Conservation (phyloP, 805 yeast genomes). For the Spathaspora sp. region DNA sequence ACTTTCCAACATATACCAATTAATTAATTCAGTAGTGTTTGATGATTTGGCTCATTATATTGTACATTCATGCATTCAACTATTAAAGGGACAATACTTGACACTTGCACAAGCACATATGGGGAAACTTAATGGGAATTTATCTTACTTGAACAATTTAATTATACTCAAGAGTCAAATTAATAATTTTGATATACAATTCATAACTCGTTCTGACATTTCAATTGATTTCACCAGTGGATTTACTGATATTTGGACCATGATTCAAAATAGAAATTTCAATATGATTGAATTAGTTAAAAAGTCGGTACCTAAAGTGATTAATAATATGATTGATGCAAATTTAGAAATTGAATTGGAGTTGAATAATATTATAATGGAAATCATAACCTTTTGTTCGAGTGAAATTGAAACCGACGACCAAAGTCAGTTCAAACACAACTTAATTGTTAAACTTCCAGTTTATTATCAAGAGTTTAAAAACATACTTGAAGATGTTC, state of each 20-base stretch:
- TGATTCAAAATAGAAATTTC: conserved; percentile 41
- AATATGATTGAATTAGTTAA: conserved; percentile 51
- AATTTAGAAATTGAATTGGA: conserved; percentile 67
- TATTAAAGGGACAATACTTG: conserved; percentile 53
- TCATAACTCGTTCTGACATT: conserved; percentile 59
- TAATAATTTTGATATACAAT: conserved; percentile 74
- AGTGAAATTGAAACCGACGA: conserved; percentile 44
- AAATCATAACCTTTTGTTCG: conserved; percentile 53
- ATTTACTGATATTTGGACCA: conserved; percentile 42
- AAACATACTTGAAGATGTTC: conserved; percentile 55
- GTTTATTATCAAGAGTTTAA: conserved; percentile 49
- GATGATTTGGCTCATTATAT: conserved; percentile 87
- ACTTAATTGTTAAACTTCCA: conserved; percentile 54
- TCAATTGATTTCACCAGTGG: conserved; percentile 78
- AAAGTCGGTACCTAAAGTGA: conserved; percentile 74
- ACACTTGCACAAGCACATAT: conserved; percentile 40
- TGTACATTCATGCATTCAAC: conserved; percentile 69
- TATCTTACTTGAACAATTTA: conserved; percentile 71
- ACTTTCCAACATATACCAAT: conserved; percentile 73
- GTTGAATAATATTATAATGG: conserved; percentile 65
- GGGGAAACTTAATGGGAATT: conserved; percentile 54
- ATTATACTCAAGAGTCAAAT: conserved; percentile 68
- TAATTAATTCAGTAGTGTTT: conserved; percentile 73
- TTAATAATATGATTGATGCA: conserved; percentile 79
- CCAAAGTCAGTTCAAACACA: conserved; percentile 42